Evolutionary conservation across 371 early-diverging fungal species (phyloP).

Genomic region (Saksenaea oblongispora): DNA sequence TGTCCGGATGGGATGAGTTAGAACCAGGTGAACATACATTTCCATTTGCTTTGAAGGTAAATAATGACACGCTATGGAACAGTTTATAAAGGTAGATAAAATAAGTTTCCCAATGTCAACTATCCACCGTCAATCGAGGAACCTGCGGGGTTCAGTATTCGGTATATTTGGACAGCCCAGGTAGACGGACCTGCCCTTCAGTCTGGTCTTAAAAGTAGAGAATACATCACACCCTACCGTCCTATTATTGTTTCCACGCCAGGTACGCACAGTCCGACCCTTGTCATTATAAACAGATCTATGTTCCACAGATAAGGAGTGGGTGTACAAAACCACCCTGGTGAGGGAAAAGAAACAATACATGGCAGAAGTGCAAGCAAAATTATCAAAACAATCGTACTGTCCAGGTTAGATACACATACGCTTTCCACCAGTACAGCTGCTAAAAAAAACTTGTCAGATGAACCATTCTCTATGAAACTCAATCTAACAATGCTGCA

Average conservation of each 20-base stretch:
- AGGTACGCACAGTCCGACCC: conserved; percentile 7
- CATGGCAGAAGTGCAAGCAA: conserved; percentile 38
- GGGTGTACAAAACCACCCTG: conserved; percentile 26
- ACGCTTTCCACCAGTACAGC: background rate
- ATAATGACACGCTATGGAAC: too few relatives aligned
- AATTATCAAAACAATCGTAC: conserved; percentile 36
- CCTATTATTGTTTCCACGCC: conserved; percentile 38
- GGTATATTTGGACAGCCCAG: conserved; percentile 53
- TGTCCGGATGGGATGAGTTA: conserved; percentile 52
- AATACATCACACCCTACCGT: conserved; percentile 38
- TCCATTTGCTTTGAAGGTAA: conserved; percentile 59
- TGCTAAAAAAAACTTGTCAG: conserved; percentile 7
- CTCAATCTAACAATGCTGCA: conserved; percentile 29
- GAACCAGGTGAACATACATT: conserved; percentile 45
- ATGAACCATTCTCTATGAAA: conserved; percentile 38
- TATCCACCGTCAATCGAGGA: conserved; percentile 44
- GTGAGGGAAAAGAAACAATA: conserved; percentile 9
- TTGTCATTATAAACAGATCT: background rate
- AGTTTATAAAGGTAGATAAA: too few relatives aligned
- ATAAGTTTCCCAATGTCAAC: conserved; percentile 50
- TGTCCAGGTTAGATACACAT: conserved; percentile 35
- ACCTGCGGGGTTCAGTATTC: conserved; percentile 36
- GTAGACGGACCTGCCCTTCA: conserved; percentile 49
- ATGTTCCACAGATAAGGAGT: conserved; percentile 26
- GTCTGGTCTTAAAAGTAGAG: conserved; percentile 39